Base-by-base conservation (phyloP, 108 stramenopile species). In the Pseudonitzschia multiseries region DNA sequence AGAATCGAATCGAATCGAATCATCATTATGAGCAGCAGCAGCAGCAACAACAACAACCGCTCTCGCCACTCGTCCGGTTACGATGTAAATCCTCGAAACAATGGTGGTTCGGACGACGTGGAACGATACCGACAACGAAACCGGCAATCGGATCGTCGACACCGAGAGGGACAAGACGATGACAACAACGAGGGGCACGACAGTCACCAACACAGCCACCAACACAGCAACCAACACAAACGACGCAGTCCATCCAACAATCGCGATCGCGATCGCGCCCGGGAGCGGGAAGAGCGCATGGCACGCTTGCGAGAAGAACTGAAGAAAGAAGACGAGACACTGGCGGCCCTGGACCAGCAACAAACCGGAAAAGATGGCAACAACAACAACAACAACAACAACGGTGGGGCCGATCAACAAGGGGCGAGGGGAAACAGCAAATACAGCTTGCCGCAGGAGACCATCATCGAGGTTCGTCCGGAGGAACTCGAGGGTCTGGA, bases 231-330 rank as follows among this genome's bases (percentile, higher is more conserved):
- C 36, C 31, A 15, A 59, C 54, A 1, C 2, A 1, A 22, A 56
- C 54, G 22, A 10, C 2, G 54, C 12, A 12, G 54, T 12, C 21
- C n/a, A n/a, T n/a, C n/a, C n/a, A 26, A 51, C 18, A 36, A 73
- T 12, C 79, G 84, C 57, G 50, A 67, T 6, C 79, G 84, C 57
- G 59, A 67, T 60, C 65, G 76, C 32, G 87, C 85, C 78, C 53
- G 61, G 32, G 89, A 90, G 65, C 79, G 90, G 26, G 57, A 78
- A 62, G 26, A 61, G 56, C 87, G 93, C 20, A 94, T 94, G 93
- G 88, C 87, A 20, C 81, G 91, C 8, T 60, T 94, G 28, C 87
- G 93, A 40, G 78, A 83, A 8, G 87, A 94, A 75, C 87, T 88
- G 51, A 80, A 84, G 48, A 79, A 86, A 67, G 93, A 94, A 72